A percentile compares a stretch with the other conserved stretches of the same genome.
Conservation (phyloP, 306 rosid species). For the Astragalus membranaceus region DNA sequence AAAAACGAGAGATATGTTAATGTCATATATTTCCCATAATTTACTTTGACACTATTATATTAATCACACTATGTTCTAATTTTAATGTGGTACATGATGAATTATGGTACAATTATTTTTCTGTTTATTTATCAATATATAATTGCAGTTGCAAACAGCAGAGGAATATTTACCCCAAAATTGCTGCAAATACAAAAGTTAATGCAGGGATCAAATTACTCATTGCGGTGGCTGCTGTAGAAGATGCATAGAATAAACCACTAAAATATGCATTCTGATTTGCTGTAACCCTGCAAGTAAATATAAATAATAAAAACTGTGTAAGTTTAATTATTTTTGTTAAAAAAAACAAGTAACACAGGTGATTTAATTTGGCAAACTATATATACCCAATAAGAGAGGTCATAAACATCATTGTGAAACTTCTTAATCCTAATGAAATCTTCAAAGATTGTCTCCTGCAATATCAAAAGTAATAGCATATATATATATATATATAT, state of each 20-base stretch:
- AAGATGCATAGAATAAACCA: slow-evolving; percentile 56
- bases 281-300: slow-evolving; percentile 42
- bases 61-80: too few relatives aligned
- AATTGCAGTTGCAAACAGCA: too few relatives aligned
- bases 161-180: slow-evolving; percentile 35
- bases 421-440: slow-evolving; percentile 40
- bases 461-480: neutral
- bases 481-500: neutral
- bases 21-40: too few relatives aligned
- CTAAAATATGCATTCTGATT: slow-evolving; percentile 63
- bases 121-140: too few relatives aligned
- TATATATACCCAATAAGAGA: slow-evolving; percentile 60
- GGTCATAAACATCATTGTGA: slow-evolving; percentile 43
- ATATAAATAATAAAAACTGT: neutral
- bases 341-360: neutral
- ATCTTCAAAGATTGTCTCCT: slow-evolving; percentile 36
- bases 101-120: too few relatives aligned
- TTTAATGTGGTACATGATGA: too few relatives aligned
- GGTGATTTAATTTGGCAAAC: neutral
- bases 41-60: too few relatives aligned
- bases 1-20: neutral
- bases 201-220: slow-evolving; percentile 59
- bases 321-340: neutral
- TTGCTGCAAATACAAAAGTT: slow-evolving; percentile 53
- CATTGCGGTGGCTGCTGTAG: slow-evolving; percentile 61